Evolutionary conservation across 257 asterid species (phyloP), one percentile per base, ranked within the genome.

Genomic region (Henckelia pumila): DNA sequence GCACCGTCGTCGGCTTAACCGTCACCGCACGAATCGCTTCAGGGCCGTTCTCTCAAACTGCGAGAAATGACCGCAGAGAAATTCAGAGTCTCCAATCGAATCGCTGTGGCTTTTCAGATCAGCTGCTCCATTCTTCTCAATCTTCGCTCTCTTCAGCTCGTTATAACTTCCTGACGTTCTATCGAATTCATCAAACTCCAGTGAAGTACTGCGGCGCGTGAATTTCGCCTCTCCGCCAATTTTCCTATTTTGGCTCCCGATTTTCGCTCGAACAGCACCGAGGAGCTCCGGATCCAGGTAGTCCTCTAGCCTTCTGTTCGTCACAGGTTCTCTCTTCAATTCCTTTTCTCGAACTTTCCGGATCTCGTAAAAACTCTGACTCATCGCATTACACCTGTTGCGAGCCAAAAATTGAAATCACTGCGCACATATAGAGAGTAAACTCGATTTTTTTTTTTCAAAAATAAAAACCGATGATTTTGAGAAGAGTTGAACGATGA

Each of bases 221-320:
- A 14, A 30, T 14, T 64, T 72, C 66, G 25, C 17, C 25, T 44
- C 68, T 68, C 71, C 75, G n/a, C 29, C 30, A 3, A 6, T 32
- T 52, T 61, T 76, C 68, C 76, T 35, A 37, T 71, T 55, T 11
- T 37, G 47, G 0, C 64, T 26, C 33, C 68, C 70, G 50, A 75
- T 40, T 67, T 71, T 78, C 26, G 53, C 68, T 9, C 83, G 77
- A 63, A 53, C 35, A 4, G 67, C 6, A 3, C 80, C 68, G 40
- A 75, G 83, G 49, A 78, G 73, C 23, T 61, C 58, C 44, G 69
- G 75, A 78, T 78, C 75, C 68, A 75, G 37, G 62, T 75, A 79
- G 60, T 79, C 83, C 49, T 79, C 80, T 22, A 79, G 63, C 67
- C 68, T 64, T 23, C 33, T 62, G 9, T 26, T 60, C 37, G 53